These are phyloP conservation scores for Colletotrichum limetticola DNA, from an alignment of 2,329 filamentous ascomycete species.

Conservation along the genomic window DNA sequence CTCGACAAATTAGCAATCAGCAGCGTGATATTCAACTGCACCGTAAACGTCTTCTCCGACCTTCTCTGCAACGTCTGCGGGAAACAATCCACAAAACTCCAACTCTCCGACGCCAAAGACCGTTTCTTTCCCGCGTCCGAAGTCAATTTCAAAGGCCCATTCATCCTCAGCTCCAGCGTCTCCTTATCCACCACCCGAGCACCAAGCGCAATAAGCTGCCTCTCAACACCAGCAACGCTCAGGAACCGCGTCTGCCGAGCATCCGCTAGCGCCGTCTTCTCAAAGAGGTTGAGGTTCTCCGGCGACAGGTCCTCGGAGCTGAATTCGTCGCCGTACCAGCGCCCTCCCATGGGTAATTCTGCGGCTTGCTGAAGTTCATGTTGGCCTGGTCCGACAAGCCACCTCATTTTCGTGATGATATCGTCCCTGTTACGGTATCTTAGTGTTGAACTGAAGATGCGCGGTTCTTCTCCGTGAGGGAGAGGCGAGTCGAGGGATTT, in stretches of 20 bases:
- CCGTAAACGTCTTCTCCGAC: neutral
- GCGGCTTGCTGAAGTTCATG: neutral
- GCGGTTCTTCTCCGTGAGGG: neutral
- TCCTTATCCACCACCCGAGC: neutral
- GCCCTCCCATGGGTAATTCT: neutral
- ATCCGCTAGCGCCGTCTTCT: neutral
- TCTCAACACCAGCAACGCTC: neutral
- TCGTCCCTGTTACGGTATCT: neutral
- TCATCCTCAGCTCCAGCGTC: neutral
- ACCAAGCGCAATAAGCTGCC: neutral
- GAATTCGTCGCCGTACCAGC: neutral
- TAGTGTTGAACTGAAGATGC: neutral
- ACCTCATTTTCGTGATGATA: neutral
- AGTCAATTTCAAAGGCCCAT: neutral
- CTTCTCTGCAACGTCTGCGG: neutral
- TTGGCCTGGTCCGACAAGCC: neutral
- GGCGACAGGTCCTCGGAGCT: neutral
- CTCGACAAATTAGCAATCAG: neutral
- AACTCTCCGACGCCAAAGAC: neutral
- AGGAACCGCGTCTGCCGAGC: neutral
- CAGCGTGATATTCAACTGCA: neutral
- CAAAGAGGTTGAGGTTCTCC: neutral
- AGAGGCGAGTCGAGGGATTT: neutral
- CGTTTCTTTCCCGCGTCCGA: neutral
- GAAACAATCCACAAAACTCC: neutral